Conservation (phyloP, 306 rosid genomes). For the Lablab purpureus region DNA sequence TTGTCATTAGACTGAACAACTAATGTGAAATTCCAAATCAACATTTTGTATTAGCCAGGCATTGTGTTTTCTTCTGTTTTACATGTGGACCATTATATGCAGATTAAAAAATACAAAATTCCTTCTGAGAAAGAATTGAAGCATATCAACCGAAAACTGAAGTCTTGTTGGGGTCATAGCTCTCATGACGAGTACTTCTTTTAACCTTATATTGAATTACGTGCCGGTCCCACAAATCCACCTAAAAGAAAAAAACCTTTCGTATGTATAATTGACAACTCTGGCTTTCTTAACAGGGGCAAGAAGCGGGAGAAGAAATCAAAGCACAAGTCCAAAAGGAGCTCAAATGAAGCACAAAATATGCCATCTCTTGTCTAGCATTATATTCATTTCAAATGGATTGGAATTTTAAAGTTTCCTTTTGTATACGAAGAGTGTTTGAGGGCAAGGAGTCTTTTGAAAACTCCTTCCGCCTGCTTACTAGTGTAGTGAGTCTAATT, state of each 20-base stretch:
- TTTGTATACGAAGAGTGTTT: background rate
- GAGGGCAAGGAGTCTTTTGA: constrained; percentile 15
- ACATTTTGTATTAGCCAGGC: constrained; percentile 37
- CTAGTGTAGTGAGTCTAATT: background rate
- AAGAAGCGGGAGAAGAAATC: constrained; percentile 96
- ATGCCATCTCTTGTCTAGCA: constrained; percentile 39
- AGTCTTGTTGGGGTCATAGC: constrained; percentile 91
- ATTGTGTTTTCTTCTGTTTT: constrained; percentile 40
- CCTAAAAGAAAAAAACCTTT: too few relatives aligned
- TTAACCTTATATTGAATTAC: constrained; percentile 33
- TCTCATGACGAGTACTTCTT: constrained; percentile 80
- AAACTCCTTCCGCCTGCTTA: constrained; percentile 6
- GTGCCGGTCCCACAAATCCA: background rate
- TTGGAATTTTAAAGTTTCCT: background rate
- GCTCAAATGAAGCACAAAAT: constrained; percentile 61
- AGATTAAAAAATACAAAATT: constrained; percentile 69
- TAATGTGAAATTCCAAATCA: constrained; percentile 31
- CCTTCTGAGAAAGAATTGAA: constrained; percentile 89
- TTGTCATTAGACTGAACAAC: constrained; percentile 25
- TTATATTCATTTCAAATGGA: constrained; percentile 14
- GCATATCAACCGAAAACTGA: constrained; percentile 86
- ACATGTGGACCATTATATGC: constrained; percentile 45
- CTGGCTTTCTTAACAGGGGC: constrained; percentile 57
- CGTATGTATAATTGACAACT: background rate
- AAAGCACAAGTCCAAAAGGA: constrained; percentile 87